Evolutionary conservation across 352 stramenopile genomes (phyloP).

Genomic region (Pseudoperonospora humuli): DNA sequence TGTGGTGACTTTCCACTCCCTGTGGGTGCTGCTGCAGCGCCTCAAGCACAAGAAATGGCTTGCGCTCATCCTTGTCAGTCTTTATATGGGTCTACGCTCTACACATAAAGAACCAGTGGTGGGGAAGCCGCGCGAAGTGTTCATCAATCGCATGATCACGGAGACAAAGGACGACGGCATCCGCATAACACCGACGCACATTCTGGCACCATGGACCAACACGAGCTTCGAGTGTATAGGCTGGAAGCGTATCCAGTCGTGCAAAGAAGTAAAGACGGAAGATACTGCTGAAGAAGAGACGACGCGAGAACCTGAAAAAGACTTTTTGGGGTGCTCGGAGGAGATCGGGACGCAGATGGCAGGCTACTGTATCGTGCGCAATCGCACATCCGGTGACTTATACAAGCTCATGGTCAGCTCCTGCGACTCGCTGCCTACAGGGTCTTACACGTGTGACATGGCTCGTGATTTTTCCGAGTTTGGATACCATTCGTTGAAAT

Average conservation of each 20-base stretch:
- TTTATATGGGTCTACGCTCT: conserved; percentile 57
- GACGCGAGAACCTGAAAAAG: conserved; percentile 50
- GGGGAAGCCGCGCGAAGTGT: conserved; percentile 48
- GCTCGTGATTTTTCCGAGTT: conserved; percentile 80
- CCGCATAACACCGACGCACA: conserved; percentile 45
- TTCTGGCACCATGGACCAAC: conserved; percentile 63
- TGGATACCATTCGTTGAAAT: conserved; percentile 54
- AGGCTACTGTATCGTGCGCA: conserved; percentile 78
- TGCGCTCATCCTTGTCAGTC: conserved; percentile 31
- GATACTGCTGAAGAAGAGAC: conserved; percentile 28
- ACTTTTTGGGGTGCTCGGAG: conserved; percentile 64
- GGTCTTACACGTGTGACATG: conserved; percentile 75
- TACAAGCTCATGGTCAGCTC: conserved; percentile 78
- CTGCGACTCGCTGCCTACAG: conserved; percentile 61
- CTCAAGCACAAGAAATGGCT: conserved; percentile 69
- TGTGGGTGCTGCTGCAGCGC: conserved; percentile 50
- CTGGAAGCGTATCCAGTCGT: conserved; percentile 81
- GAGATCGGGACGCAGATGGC: conserved; percentile 65
- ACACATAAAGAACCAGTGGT: conserved; percentile 47
- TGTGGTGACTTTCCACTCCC: conserved; percentile 55
- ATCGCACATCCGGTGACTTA: conserved; percentile 69
- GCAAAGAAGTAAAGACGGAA: conserved; percentile 36
- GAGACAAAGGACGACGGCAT: conserved; percentile 52
- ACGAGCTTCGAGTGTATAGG: conserved; percentile 77
- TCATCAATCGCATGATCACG: conserved; percentile 72